Base-by-base conservation (phyloP, 1,284 basidiomycete species). In the Inonotus obliquus region DNA sequence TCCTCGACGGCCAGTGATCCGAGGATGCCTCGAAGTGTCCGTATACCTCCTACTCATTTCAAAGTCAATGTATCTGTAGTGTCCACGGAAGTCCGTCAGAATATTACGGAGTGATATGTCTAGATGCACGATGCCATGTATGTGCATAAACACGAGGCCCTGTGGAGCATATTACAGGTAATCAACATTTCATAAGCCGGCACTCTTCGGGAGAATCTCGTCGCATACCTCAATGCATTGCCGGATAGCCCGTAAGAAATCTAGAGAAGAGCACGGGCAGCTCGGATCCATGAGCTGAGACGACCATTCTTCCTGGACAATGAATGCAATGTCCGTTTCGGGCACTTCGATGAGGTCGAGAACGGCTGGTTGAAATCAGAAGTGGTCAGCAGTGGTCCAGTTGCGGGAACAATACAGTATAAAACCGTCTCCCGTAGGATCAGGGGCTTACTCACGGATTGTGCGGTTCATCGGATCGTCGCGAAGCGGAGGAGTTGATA, bases 271-370 rank as follows among this genome's bases (percentile, higher is more conserved):
- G 68, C 79, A 80, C 17, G 84, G 81, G 25, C 75, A 71, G 57
- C 76, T 78, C 4, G 79, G 72, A 32, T 54, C 52, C 23, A 86
- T 75, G 25, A 87, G 72, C 60, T 85, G 79, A 9, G 86, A 77
- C 17, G 84, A 86, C 87, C 88, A 91, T 71, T 88, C 83, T 69
- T 89, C 88, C 87, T 89, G 89, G 44, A 90, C 81, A 60, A 91
- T 84, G 67, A 91, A 85, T 7, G 76, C 83, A 38, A 87, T 69
- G 55, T 76, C 70, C 58, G 87, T 83, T n/a, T 75, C 69, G 1
- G 74, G 71, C 23, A 82, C 74, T 65, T 83, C 79, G 56, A 90
- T 79, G 29, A 87, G 69, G 67, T 86, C 85, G 35, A 87, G 71
- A 17, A 90, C 76, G 52, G 88, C 87, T 90, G 67, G 10, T 54